phyloP scores from a whole-genome alignment of 148 eudicot genomes.

The Diospyros kaki region DNA sequence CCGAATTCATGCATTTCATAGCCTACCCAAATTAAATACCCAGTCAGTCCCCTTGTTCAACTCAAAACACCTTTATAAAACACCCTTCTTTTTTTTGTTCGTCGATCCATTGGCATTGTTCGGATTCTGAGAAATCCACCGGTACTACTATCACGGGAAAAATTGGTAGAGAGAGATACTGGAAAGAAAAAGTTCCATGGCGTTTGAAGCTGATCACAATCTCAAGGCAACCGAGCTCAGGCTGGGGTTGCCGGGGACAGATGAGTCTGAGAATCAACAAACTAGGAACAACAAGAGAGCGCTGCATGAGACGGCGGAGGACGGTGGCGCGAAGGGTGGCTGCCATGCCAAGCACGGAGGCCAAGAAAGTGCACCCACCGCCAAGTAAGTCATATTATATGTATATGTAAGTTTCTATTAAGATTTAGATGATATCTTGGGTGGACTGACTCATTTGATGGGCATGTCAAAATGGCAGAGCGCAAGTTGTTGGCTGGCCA shows the following conservation, averaged over 20 bases:
- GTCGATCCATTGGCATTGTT: no score
- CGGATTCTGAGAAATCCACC: no score
- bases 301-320: slow-evolving; percentile 18
- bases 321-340: neutral
- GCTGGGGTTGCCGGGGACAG: slow-evolving; percentile 49
- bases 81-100: neutral
- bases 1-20: slow-evolving; percentile 33
- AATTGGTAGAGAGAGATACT: neutral
- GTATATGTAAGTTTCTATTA: neutral
- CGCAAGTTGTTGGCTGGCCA: slow-evolving; percentile 71
- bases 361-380: slow-evolving; percentile 30
- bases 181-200: slow-evolving; percentile 17
- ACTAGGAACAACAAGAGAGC: slow-evolving; percentile 40
- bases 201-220: slow-evolving; percentile 27
- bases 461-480: slow-evolving; percentile 24
- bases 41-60: no score
- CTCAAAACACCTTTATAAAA: slow-evolving; percentile 1
- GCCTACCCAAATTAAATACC: neutral
- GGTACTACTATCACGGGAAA: no score
- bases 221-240: slow-evolving; percentile 53
- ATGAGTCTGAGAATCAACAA: slow-evolving; percentile 21
- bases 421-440: neutral
- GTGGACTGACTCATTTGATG: neutral
- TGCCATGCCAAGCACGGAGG: slow-evolving; percentile 7
- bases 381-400: slow-evolving; percentile 42